Evolutionary conservation across 345 rosid species (phyloP), one percentile per base, ranked within the genome.

Genomic region (Raphanus sativus): DNA sequence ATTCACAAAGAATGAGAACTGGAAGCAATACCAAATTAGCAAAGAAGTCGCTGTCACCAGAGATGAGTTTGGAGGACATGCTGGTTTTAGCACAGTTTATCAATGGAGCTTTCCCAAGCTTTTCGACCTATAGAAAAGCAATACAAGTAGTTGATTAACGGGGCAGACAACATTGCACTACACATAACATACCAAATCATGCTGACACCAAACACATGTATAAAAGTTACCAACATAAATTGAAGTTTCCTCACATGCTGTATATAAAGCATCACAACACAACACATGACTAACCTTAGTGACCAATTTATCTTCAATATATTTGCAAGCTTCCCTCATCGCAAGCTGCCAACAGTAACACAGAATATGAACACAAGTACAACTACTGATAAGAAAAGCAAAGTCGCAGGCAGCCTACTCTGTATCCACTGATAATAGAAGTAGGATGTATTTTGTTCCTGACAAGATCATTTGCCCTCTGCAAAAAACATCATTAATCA

Each of bases 371-470:
- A 63, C 58, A 65, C 25, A 62, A 21, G 21, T 21, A 21, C 0
- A 21, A 21, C 21, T 21, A 21, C 21, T 21, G 21, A 21, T 8
- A 13, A 33, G 62, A 68, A 55, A 55, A 52, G 24, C 28, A 29
- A 66, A 52, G 28, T 13, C n/a, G 13, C 6, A 32, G 73, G 13
- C 6, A 32, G 73, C 97, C 75, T 75, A 90, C 98, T 83, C 99
- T 85, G 79, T 77, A 93, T 62, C 98, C 98, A 80, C 93, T 96
- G 76, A 96, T 96, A 64, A 96, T 96, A 33, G 98, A 96, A 64
- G 98, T 93, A 45, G 98, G 97, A 73, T 93, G 98, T 68, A 96
- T 96, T 89, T 93, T 93, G 81, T 96, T 91, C 86, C 97, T 90
- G 81, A 93, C 98, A 61, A 91, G 83, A 83, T 96, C 98, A 84